A percentile compares a stretch with the other conserved stretches of the same genome.
Conservation (phyloP, 257 asterid genomes). For the Scutellaria minor region DNA sequence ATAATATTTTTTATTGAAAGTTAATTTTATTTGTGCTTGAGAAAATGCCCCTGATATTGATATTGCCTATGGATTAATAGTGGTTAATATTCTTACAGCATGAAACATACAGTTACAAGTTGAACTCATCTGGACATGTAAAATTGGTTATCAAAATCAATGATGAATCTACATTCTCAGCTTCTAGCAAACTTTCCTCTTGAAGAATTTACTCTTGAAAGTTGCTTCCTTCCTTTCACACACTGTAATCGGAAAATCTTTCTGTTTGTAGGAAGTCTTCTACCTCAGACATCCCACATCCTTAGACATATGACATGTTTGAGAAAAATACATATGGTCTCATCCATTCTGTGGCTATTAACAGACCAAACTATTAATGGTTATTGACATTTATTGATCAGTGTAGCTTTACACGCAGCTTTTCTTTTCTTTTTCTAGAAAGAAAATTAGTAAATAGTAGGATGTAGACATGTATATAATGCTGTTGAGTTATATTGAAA, state of each 20-base stretch:
- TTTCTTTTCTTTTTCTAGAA: not conserved
- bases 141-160: not conserved
- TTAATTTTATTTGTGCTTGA: no score
- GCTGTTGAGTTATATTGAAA: no score
- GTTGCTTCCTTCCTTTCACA: not conserved
- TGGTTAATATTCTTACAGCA: no score
- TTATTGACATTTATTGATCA: not conserved
- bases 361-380: slow-evolving; percentile 15
- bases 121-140: slow-evolving; percentile 17
- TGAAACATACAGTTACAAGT: not conserved
- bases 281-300: slow-evolving; percentile 44
- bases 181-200: slow-evolving; percentile 12
- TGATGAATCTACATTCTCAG: slow-evolving; percentile 5
- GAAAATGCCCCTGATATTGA: not conserved
- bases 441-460: not conserved
- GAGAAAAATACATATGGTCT: not conserved
- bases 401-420: not conserved
- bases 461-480: not conserved
- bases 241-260: slow-evolving; percentile 27
- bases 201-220: not conserved
- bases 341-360: slow-evolving; percentile 32
- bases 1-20: not conserved
- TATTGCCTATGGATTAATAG: slow-evolving; percentile 34
- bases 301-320: slow-evolving; percentile 41
- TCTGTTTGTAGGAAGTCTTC: slow-evolving; percentile 2